Evolutionary conservation across 1,284 basidiomycete genomes (phyloP), one percentile per base, ranked within the genome.

Genomic region (Rhodotorula mucilaginosa): DNA sequence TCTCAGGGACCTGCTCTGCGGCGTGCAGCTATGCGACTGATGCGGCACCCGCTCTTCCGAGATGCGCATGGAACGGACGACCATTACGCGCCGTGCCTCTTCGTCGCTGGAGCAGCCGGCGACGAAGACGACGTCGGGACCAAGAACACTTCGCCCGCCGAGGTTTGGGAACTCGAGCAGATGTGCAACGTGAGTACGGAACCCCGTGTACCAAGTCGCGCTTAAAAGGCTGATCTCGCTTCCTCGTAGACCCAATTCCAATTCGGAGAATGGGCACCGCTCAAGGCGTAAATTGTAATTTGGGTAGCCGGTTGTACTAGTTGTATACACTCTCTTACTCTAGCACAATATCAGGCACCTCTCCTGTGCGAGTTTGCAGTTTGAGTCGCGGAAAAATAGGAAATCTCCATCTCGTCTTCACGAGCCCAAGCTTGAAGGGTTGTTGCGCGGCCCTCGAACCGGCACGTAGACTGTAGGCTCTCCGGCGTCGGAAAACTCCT

Each of bases 1-100:
- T 12, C 18, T 19, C 10, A 70, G 67, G 77, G 77, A 0, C 77
- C 77, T 1, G 71, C 67, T 0, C 70, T 78, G 1, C 65, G 69
- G 39, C 69, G 66, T 54, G 77, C 77, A 2, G 75, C 77, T 8
- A 60, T 76, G 44, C 62, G 77, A 2, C 67, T 78, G 18, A 78
- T 78, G 77, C 65, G 74, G 0, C 75, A 77, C 56, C 77, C 77
- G 6, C 69, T 73, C 18, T 78, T 73, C 69, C 67, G 76, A 31
- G 76, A 78, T 18, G 76, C 76, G 5, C 76, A 77, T 48, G 76
- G 67, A 0, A 77, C 75, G 7, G 77, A 78, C 54, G 77, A 78
- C 49, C 77, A 78, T 61, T 78, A 69, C 44, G 74, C 74, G 15
- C 77, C 76, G 1, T 57, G 73, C n/a, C 66, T 78, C 15, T 78